Evolutionary conservation across 2,329 filamentous ascomycete species (phyloP).

Genomic region (Dactylellina haptotyla): DNA sequence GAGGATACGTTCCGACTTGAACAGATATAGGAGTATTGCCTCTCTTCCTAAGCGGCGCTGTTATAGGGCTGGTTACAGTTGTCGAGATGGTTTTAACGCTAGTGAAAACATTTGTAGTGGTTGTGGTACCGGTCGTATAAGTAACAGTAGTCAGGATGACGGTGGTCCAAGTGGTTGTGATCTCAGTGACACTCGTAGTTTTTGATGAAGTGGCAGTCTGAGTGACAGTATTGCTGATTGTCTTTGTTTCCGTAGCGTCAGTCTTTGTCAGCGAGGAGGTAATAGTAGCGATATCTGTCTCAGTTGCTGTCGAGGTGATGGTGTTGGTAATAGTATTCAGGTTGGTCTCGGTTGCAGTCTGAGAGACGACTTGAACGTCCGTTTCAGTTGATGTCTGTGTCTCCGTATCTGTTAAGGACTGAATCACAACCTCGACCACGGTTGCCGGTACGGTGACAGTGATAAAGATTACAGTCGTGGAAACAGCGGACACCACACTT

Average conservation of each 20-base stretch:
- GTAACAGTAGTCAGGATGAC: slow-evolving; percentile 9
- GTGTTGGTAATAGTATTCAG: neutral
- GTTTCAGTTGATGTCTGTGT: slow-evolving; percentile 7
- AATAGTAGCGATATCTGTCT: slow-evolving; percentile 7
- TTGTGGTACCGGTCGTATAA: slow-evolving; percentile 2
- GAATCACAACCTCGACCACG: too few species aligned
- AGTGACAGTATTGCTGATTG: neutral
- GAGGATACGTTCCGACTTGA: slow-evolving; percentile 14
- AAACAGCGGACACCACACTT: too few species aligned
- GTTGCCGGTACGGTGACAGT: too few species aligned
- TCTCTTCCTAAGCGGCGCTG: neutral
- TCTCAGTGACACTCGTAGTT: neutral
- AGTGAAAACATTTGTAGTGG: slow-evolving; percentile 11
- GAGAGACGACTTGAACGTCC: neutral
- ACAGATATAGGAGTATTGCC: neutral
- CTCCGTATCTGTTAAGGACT: slow-evolving; percentile 11
- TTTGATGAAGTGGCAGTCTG: neutral
- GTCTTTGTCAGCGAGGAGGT: slow-evolving; percentile 1
- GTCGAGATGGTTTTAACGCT: neutral
- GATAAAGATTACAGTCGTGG: too few species aligned
- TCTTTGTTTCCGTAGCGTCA: neutral
- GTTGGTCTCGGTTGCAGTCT: slow-evolving; percentile 2
- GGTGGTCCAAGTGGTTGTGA: slow-evolving; percentile 3
- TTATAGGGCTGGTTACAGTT: neutral
- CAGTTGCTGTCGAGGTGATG: neutral